Conservation (phyloP, 2,329 filamentous ascomycete genomes). For the Penicillium sp. region DNA sequence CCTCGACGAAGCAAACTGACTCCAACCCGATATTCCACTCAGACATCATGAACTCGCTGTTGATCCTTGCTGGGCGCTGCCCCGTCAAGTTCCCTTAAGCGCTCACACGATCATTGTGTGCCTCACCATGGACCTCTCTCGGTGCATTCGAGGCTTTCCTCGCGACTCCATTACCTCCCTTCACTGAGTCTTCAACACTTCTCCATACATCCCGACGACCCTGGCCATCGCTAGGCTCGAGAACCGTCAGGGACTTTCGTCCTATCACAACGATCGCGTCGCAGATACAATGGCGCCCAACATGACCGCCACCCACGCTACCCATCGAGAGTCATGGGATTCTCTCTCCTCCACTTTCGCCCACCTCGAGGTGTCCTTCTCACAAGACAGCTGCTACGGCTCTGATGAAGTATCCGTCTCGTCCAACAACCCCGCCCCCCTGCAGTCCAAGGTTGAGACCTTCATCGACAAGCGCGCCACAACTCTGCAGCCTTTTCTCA, state of each 20-base stretch:
- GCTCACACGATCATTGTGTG: slow-evolving; percentile 26
- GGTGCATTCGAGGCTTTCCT: slow-evolving; percentile 34
- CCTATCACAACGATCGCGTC: slow-evolving; percentile 3
- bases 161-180: slow-evolving; percentile 26
- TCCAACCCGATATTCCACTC: slow-evolving; percentile 6
- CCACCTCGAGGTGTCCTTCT: slow-evolving; percentile 40
- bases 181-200: slow-evolving; percentile 12
- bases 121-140: slow-evolving; percentile 35
- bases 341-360: slow-evolving; percentile 41
- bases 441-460: slow-evolving; percentile 27
- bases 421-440: slow-evolving; percentile 31
- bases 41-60: slow-evolving; percentile 29
- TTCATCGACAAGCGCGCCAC: slow-evolving; percentile 22
- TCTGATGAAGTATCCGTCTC: slow-evolving; percentile 41
- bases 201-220: slow-evolving; percentile 9
- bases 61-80: slow-evolving; percentile 26
- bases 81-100: slow-evolving; percentile 32
- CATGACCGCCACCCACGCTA: slow-evolving; percentile 31
- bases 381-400: slow-evolving; percentile 44
- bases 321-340: slow-evolving; percentile 38
- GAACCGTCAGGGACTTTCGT: neutral
- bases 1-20: neutral
- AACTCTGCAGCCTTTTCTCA: slow-evolving; percentile 30
- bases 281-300: slow-evolving; percentile 13
- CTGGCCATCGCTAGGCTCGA: slow-evolving; percentile 1